Base-by-base conservation (phyloP, 2,329 filamentous ascomycete species). In the Aspergillus sp. region DNA sequence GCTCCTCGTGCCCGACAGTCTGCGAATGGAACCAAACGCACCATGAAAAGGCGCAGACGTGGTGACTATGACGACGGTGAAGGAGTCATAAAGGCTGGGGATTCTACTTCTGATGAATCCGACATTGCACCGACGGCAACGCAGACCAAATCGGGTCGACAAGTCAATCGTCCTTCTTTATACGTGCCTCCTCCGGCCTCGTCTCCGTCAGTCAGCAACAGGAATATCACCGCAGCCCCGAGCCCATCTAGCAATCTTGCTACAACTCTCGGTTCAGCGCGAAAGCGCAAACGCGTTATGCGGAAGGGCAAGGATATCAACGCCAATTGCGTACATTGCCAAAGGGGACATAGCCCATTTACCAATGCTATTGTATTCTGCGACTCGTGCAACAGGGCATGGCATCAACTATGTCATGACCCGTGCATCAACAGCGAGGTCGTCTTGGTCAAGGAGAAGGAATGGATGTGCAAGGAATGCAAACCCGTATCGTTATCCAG, bases 341-440 rank as follows among this genome's bases (percentile, higher is more conserved):
- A 83, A 46, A 76, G 88, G 54, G 83, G 85, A 7, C 79, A 85
- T 54, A 88, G 85, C 59, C 84, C 85, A 3, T 65, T 74, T n/a
- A 81, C 74, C 56, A 93, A 93, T 68, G 80, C 84, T 69, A 90
- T 94, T 62, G 87, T 93, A 2, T 89, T 90, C 66, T 94, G 88
- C 70, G 86, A 91, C 67, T 83, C 83, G 13, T 94, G 88, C 71
- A 87, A 88, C 63, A 75, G 77, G 25, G 81, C 83, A 38, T 94
- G 88, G 79, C 88, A 94, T 66, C 86, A 90, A 64, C 81, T 82
- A 59, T 94, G 88, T 60, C 88, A 94, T 64, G 79, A 86, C 49
- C 88, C 88, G 1, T 78, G 79, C 7, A 87, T 94, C 51, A 76
- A 78, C n/a, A 79, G 84, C 52, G 80, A 84, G 15, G 80, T 85